Conservation (phyloP, 108 stramenopile genomes). For the Licmophora abbreviata region DNA sequence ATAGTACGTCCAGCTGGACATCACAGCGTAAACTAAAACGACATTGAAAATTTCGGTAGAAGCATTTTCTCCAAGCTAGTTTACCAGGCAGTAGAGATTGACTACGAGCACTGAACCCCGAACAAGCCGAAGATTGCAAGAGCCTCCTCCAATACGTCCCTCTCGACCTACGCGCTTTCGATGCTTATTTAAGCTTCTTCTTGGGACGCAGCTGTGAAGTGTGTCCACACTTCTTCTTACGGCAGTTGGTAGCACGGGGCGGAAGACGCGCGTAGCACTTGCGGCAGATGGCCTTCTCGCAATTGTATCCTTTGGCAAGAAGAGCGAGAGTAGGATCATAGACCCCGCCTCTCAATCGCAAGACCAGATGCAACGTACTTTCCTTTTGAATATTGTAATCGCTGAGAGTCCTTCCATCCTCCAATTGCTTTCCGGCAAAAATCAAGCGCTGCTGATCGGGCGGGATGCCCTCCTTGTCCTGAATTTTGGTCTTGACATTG, state of each 20-base stretch:
- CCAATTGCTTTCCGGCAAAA: conserved; percentile 98
- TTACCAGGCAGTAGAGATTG: no score
- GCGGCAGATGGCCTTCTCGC: conserved; percentile 97
- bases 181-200: conserved; percentile 99
- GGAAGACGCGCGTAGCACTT: conserved; percentile 99
- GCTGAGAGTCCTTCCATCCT: conserved; percentile 96
- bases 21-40: no score
- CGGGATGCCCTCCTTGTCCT: conserved; percentile 98
- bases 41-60: no score
- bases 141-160: no score
- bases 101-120: no score
- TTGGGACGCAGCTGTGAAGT: conserved; percentile 98
- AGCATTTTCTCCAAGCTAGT: no score
- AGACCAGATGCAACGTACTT: conserved; percentile 91
- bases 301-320: conserved; percentile 98
- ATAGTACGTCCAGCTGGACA: no score
- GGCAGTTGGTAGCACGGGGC: conserved; percentile 98
- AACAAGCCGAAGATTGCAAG: no score
- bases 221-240: conserved; percentile 99
- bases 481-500: conserved; percentile 98
- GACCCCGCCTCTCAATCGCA: conserved; percentile 92
- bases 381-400: conserved; percentile 99
- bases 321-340: conserved; percentile 97
- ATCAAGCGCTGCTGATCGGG: conserved; percentile 97
- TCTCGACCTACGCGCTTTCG: neutral